Conservation (phyloP, 2,329 filamentous ascomycete species). For the Trichoderma endophyticum region DNA sequence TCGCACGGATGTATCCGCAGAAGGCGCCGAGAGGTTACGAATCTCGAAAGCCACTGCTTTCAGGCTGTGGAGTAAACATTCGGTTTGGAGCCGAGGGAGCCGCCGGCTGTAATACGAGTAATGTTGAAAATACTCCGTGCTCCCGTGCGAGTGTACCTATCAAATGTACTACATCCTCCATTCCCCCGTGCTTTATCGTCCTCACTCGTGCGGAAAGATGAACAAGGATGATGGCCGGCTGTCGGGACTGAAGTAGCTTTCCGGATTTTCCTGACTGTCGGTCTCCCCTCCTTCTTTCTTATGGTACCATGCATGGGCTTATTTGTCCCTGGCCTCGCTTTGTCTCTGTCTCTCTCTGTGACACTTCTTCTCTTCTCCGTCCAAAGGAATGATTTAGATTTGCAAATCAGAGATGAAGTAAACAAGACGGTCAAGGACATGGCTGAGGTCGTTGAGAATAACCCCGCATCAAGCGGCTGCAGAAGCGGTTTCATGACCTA, state of each 20-base stretch:
- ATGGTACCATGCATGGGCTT: not conserved
- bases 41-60: constrained; percentile 21
- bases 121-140: constrained; percentile 1
- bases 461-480: constrained; percentile 12
- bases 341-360: not conserved
- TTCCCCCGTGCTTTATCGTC: not conserved
- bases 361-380: too few relatives aligned
- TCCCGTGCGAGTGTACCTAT: not conserved
- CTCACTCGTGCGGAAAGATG: not conserved
- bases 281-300: not conserved
- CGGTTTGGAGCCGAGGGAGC: constrained; percentile 40
- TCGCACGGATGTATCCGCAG: constrained; percentile 34
- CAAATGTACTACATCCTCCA: not conserved
- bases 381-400: not conserved
- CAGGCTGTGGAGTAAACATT: constrained; percentile 28
- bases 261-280: not conserved
- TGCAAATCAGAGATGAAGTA: not conserved
- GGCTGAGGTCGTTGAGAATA: not conserved
- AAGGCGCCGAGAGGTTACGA: constrained; percentile 32
- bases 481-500: not conserved
- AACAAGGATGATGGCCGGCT: not conserved
- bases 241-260: not conserved
- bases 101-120: constrained; percentile 26
- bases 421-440: not conserved
- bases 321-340: not conserved